Evolutionary conservation across 2,329 filamentous ascomycete genomes (phyloP).

Genomic region (Rhynchosporium secalis): DNA sequence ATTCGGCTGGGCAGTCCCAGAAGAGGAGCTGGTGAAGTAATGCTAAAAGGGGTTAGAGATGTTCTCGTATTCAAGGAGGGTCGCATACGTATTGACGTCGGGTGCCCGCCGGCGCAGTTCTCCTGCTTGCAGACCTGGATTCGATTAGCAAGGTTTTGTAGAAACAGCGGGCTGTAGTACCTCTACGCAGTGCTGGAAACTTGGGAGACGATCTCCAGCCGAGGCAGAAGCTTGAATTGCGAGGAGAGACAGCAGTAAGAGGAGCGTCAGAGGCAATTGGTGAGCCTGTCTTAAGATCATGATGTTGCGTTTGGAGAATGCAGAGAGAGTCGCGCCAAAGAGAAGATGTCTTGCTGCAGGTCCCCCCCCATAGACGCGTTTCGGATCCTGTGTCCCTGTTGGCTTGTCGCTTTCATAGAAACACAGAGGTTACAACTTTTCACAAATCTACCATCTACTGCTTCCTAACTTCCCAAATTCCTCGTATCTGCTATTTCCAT

Average conservation of each 20-base stretch:
- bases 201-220: slow-evolving; percentile 78
- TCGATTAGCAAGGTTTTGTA: slow-evolving; percentile 12
- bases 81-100: slow-evolving; percentile 39
- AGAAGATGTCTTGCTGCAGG: not conserved
- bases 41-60: slow-evolving; percentile 51
- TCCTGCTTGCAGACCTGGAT: slow-evolving; percentile 72
- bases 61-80: slow-evolving; percentile 15
- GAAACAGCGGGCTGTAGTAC: slow-evolving; percentile 47
- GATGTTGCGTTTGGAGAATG: slow-evolving; percentile 19
- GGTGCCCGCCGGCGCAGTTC: slow-evolving; percentile 70
- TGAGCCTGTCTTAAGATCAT: slow-evolving; percentile 33
- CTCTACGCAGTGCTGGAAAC: slow-evolving; percentile 84
- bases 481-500: too few relatives aligned
- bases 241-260: slow-evolving; percentile 35
- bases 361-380: too few relatives aligned
- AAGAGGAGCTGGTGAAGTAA: slow-evolving; percentile 81
- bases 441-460: too few relatives aligned
- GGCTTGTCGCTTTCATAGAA: too few relatives aligned
- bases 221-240: slow-evolving; percentile 63
- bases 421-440: too few relatives aligned
- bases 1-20: slow-evolving; percentile 91
- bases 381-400: too few relatives aligned
- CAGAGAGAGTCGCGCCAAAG: not conserved
- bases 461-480: too few relatives aligned
- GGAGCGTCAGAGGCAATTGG: slow-evolving; percentile 22